Evolutionary conservation across 495 filamentous ascomycete species (phyloP).

Genomic region (Daldinia concentrica): DNA sequence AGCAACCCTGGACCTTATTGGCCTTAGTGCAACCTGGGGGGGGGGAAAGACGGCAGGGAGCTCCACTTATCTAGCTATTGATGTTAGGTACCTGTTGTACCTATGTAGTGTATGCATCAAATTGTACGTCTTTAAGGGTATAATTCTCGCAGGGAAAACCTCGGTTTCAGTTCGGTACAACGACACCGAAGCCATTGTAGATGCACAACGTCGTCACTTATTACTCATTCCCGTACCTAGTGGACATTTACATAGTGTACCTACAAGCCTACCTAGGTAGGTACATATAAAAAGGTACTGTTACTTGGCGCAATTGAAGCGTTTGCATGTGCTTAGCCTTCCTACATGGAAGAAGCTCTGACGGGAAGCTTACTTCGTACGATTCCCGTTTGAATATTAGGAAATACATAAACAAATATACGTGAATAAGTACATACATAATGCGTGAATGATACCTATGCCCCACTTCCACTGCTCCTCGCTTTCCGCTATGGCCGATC

Average conservation of each 20-base stretch:
- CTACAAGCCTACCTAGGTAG: too few species aligned
- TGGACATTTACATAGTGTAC: too few species aligned
- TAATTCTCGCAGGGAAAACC: neutral
- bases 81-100: neutral
- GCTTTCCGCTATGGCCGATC: conserved; percentile 25
- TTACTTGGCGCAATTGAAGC: neutral
- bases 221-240: conserved; percentile 1
- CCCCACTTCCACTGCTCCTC: conserved; percentile 28
- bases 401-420: neutral
- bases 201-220: conserved; percentile 1
- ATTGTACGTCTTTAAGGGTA: neutral
- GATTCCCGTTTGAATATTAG: neutral
- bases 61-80: neutral
- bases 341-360: neutral
- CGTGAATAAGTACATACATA: neutral
- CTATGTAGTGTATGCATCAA: too few species aligned
- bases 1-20: conserved; percentile 6
- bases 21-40: conserved; percentile 15
- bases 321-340: neutral
- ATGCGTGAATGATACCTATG: conserved; percentile 8
- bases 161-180: conserved; percentile 19
- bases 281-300: neutral
- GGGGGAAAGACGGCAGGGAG: neutral
- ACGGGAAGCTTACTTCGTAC: neutral
- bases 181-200: neutral